Percentiles rank a stretch among this genome's conserved stretches.
Conservation (phyloP, 495 filamentous ascomycete species). For the Chaetomium cochliodes region DNA sequence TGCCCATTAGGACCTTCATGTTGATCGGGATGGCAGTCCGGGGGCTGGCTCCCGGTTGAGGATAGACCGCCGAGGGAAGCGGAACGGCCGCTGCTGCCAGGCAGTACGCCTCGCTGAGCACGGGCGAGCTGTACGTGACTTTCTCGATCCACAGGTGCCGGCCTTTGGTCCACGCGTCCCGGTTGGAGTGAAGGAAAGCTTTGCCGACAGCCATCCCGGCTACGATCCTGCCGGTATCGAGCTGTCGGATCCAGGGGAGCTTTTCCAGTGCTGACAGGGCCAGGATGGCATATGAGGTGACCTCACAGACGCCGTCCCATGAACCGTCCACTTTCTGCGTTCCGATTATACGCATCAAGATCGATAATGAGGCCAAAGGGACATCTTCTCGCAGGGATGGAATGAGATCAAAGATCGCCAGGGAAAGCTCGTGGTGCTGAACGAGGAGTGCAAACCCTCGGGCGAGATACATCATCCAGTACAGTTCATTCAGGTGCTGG, state of each 20-base stretch:
- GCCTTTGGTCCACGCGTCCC: neutral
- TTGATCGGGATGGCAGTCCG: neutral
- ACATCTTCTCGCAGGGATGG: neutral
- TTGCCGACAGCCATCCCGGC: neutral
- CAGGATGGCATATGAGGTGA: neutral
- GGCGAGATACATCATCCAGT: neutral
- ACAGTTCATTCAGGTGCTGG: neutral
- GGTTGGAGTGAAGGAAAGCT: neutral
- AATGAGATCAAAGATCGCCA: neutral
- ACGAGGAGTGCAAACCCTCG: neutral
- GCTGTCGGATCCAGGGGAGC: neutral
- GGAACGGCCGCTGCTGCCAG: neutral
- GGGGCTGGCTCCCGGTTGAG: neutral
- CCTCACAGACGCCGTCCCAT: neutral
- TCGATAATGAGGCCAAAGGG: neutral
- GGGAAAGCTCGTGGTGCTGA: neutral
- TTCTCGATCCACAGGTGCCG: slow-evolving; percentile 4
- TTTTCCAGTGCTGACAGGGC: neutral
- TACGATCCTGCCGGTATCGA: neutral
- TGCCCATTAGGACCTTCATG: neutral
- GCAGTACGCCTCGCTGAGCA: neutral
- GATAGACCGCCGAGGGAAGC: neutral
- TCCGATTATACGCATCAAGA: neutral
- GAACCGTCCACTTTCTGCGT: neutral
- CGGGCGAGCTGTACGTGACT: slow-evolving; percentile 3